Base-by-base conservation (phyloP, 306 rosid genomes). In the Luffa acutangula region DNA sequence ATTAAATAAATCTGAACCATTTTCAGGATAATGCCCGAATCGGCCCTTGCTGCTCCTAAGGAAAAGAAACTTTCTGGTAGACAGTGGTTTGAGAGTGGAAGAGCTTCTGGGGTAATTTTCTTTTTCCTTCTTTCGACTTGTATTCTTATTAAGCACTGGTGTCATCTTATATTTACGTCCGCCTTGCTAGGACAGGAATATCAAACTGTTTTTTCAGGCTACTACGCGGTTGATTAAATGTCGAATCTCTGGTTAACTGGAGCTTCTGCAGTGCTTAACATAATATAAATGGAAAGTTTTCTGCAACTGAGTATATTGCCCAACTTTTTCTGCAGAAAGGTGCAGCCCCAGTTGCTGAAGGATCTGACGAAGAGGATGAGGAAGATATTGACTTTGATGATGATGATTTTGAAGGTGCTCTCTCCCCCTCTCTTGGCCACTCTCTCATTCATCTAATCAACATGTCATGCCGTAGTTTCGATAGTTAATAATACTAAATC, bases 1-100 rank as follows among this genome's bases (percentile, higher is more conserved):
- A 7, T 18, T 58, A 33, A 54, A 57, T 59, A 34, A 41, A 77
- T 45, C 0, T 59, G 80, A 73, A 46, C 25, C 14, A 0, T 71
- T 72, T 89, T 79, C 89, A 96, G 99, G 97, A 74, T 96, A 87
- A 93, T 96, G 99, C 99, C 99, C 0, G 99, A 91, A 82, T 80
- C 98, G 45, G 99, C 83, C 25, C 97, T 96, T 53, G 13, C 98
- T 56, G 90, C 92, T 65, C 88, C 99, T 0, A 96, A 91, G 92
- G 99, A 96, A 81, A 96, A 96, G 92, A 96, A 80, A 88, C 97
- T 91, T 76, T 0, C 85, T 64, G 99, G 99, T 77, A 89, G 99
- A 82, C 99, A 96, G 82, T 96, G 97, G 97, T 93, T 96, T 90
- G 99, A 96, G 90, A 88, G 92, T 76, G 97, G 96, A 88, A 88